Base-by-base conservation (phyloP, 2,329 filamentous ascomycete genomes). In the Aspergillus sp. region DNA sequence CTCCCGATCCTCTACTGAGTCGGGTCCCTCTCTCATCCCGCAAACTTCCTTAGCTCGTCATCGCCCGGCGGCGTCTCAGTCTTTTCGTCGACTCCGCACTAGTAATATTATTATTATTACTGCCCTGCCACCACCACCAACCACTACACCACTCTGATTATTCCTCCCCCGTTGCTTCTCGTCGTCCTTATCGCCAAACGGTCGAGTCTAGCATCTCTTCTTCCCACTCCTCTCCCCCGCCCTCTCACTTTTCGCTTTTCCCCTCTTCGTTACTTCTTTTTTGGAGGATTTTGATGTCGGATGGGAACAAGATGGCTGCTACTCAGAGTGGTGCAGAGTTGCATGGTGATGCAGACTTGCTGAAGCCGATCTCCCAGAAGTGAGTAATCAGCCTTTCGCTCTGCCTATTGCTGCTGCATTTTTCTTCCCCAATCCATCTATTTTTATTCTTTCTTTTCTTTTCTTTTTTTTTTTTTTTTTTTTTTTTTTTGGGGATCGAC, bases 331-430 rank as follows among this genome's bases (percentile, higher is more conserved):
- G 70, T 62, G 65, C 69, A 54, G 76, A 73, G 54, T 65, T 71
- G 56, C 68, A 73, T 55, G 71, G 70, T 46, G 77, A 79, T 43
- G 74, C 75, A 40, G 78, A 81, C 57, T 65, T 80, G 63, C 66
- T 80, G 57, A 73, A 81, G 65, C 72, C 76, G 46, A 74, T 77
- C 64, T 65, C 74, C 61, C 76, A 77, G 59, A 77, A 73, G 78
- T 82, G 73, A 74, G 77, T 72, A 45, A 31, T n/a, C 31, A 43
- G 40, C 30, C 40, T 50, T 40, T 30, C 35, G 32, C 26, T 30
- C 12, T 47, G 13, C 43, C 39, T 42, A 26, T 19, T 5, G 30
- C 6, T 33, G 26, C 30, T 46, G 19, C 19, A 19, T 19, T 19
- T 19, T 19, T 19, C 19, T 19, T 19, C 6, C 35, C 27, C n/a